A percentile compares a stretch with the other conserved stretches of the same genome.
These are phyloP conservation scores for Ceratocystis huliohia DNA, from an alignment of 2,329 filamentous ascomycete genomes.

Conservation along the genomic window DNA sequence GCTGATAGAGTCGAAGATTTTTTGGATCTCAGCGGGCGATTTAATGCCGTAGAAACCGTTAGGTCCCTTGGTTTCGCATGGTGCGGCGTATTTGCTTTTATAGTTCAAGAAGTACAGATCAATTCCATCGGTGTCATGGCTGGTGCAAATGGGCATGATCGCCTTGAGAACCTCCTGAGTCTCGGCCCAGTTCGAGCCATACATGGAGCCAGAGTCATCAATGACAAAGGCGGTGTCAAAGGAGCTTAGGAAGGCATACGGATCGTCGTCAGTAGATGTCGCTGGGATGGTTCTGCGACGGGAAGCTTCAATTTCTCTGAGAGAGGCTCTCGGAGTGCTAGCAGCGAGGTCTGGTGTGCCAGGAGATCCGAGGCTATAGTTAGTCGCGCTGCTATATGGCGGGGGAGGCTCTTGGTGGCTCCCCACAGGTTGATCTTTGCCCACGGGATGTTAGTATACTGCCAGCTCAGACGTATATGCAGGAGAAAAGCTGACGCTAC, in stretches of 20 bases:
- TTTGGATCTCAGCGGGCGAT: slow-evolving; percentile 42
- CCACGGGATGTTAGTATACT: neutral
- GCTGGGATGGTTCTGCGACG: slow-evolving; percentile 14
- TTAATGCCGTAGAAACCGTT: slow-evolving; percentile 54
- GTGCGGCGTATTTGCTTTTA: slow-evolving; percentile 13
- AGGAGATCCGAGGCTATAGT: neutral
- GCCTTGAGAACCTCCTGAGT: slow-evolving; percentile 54
- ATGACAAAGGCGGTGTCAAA: slow-evolving; percentile 89
- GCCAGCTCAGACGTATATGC: neutral
- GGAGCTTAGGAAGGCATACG: slow-evolving; percentile 58
- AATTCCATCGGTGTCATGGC: slow-evolving; percentile 69
- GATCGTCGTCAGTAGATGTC: slow-evolving; percentile 43
- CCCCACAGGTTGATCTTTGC: neutral
- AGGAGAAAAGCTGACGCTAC: neutral
- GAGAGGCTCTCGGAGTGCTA: slow-evolving; percentile 21
- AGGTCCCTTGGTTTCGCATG: slow-evolving; percentile 27
- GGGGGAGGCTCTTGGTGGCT: neutral
- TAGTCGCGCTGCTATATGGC: neutral
- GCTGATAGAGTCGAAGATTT: slow-evolving; percentile 55
- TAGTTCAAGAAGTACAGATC: slow-evolving; percentile 88
- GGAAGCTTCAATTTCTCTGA: slow-evolving; percentile 20
- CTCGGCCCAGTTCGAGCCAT: slow-evolving; percentile 62
- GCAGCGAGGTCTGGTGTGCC: slow-evolving; percentile 21
- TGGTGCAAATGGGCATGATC: slow-evolving; percentile 71
- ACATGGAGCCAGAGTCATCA: slow-evolving; percentile 86